Percentiles rank a stretch among this genome's conserved stretches.
These are phyloP conservation scores for Beauveria varroae DNA, from an alignment of 2,329 filamentous ascomycete species.

Conservation along the genomic window DNA sequence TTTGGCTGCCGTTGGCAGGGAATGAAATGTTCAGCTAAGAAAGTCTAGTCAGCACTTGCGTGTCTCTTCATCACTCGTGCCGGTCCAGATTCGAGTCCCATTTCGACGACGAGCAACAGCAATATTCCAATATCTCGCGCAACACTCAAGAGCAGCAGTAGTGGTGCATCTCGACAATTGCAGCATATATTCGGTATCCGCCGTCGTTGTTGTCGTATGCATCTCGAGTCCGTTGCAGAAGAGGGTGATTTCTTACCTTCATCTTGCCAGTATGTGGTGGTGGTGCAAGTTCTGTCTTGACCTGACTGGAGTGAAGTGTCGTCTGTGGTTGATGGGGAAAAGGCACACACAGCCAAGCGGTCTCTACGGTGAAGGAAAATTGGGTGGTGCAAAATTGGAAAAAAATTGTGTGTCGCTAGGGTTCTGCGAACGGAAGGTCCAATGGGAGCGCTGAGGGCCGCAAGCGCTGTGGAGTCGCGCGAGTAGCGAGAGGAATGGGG, in stretches of 20 bases:
- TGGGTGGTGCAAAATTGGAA: slow-evolving; percentile 25
- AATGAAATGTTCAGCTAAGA: slow-evolving; percentile 61
- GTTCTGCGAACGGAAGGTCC: slow-evolving; percentile 23
- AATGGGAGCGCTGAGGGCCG: slow-evolving; percentile 22
- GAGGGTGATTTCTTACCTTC: slow-evolving; percentile 31
- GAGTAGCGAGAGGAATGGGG: not conserved
- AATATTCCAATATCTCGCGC: not conserved
- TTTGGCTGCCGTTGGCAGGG: slow-evolving; percentile 99
- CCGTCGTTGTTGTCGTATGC: not conserved
- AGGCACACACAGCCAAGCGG: slow-evolving; percentile 14
- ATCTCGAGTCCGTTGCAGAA: not conserved
- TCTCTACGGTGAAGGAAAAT: slow-evolving; percentile 21
- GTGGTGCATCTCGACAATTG: not conserved
- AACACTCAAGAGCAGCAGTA: not conserved
- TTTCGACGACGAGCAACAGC: slow-evolving; percentile 1
- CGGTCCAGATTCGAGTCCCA: not conserved
- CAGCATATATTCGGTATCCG: not conserved
- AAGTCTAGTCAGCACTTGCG: slow-evolving; percentile 25
- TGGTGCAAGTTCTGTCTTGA: slow-evolving; percentile 37
- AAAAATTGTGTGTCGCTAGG: slow-evolving; percentile 37
- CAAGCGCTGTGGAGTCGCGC: not conserved
- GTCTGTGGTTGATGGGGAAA: slow-evolving; percentile 22
- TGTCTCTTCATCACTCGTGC: not conserved
- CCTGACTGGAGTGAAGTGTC: slow-evolving; percentile 31
- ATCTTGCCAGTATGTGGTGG: slow-evolving; percentile 37